Conservation (phyloP, 805 yeast species). For the Starmerella floris region DNA sequence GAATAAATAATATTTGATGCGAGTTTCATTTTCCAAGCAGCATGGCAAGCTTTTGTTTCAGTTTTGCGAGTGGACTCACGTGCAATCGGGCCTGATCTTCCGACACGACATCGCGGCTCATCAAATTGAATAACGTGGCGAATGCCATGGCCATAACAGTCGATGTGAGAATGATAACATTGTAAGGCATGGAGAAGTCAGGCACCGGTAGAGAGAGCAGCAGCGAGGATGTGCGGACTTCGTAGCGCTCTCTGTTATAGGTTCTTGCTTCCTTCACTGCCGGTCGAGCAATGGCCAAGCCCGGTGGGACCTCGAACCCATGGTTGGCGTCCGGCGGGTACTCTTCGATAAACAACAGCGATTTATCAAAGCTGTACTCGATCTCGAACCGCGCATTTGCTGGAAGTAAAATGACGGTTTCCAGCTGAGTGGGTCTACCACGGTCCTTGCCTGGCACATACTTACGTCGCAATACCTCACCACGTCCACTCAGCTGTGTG, state of each 20-base stretch:
- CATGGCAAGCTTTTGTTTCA: not conserved
- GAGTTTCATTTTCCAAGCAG: not conserved
- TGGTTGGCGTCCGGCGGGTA: slow-evolving; percentile 99
- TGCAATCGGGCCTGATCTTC: slow-evolving; percentile 32
- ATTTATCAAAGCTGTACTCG: slow-evolving; percentile 73
- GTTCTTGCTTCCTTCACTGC: no score
- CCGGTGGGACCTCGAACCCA: slow-evolving; percentile 90
- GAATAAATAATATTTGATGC: not conserved
- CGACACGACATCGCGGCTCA: slow-evolving; percentile 37
- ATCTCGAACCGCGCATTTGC: slow-evolving; percentile 7
- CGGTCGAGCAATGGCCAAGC: slow-evolving; percentile 26
- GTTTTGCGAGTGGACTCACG: not conserved
- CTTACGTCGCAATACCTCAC: slow-evolving; percentile 23
- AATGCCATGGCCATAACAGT: slow-evolving; percentile 87
- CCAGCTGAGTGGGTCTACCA: slow-evolving; percentile 68
- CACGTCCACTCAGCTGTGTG: slow-evolving; percentile 26
- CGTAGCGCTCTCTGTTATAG: slow-evolving; percentile 30
- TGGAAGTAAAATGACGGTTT: slow-evolving; percentile 53
- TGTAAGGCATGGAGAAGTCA: slow-evolving; percentile 97
- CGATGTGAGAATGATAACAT: slow-evolving; percentile 84
- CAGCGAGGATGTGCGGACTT: slow-evolving; percentile 69
- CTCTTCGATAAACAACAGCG: slow-evolving; percentile 69
- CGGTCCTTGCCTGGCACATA: slow-evolving; percentile 74
- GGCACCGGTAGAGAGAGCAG: slow-evolving; percentile 85
- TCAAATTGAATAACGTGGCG: slow-evolving; percentile 69